phyloP scores from a whole-genome alignment of 164 flowering plant genomes.

The Stephania yunnanensis region DNA sequence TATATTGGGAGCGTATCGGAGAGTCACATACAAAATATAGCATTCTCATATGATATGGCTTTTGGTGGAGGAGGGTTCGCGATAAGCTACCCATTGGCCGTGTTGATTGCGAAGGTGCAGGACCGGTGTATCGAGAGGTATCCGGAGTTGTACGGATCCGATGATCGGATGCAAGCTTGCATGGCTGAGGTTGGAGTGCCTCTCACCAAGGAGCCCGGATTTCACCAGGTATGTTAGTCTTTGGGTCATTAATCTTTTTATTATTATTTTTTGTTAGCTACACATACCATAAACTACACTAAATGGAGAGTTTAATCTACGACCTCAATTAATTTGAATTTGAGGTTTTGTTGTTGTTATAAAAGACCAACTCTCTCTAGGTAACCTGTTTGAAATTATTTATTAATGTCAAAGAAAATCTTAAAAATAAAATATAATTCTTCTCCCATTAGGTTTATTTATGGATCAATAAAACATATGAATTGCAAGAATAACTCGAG shows the following conservation, averaged over 20 bases:
- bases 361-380: neutral
- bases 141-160: conserved; percentile 7
- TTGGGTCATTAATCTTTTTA: neutral
- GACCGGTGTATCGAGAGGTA: conserved; percentile 7
- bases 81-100: neutral
- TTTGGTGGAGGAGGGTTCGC: conserved; percentile 9
- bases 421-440: too few species aligned
- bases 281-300: too few species aligned
- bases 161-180: conserved; percentile 9
- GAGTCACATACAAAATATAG: conserved; percentile 1
- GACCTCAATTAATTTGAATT: too few species aligned
- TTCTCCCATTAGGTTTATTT: too few species aligned
- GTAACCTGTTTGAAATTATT: neutral
- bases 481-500: too few species aligned
- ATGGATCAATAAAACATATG: too few species aligned
- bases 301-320: too few species aligned
- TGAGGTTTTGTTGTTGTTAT: too few species aligned
- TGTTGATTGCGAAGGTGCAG: neutral
- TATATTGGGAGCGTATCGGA: conserved; percentile 9
- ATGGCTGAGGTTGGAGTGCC: conserved; percentile 9
- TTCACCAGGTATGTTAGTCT: neutral
- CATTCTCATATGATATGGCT: conserved; percentile 4
- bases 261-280: neutral
- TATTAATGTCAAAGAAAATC: neutral
- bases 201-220: neutral